These are phyloP conservation scores for Cryptococcus jaspeensis DNA, from an alignment of 1,284 basidiomycete species.

Conservation along the genomic window DNA sequence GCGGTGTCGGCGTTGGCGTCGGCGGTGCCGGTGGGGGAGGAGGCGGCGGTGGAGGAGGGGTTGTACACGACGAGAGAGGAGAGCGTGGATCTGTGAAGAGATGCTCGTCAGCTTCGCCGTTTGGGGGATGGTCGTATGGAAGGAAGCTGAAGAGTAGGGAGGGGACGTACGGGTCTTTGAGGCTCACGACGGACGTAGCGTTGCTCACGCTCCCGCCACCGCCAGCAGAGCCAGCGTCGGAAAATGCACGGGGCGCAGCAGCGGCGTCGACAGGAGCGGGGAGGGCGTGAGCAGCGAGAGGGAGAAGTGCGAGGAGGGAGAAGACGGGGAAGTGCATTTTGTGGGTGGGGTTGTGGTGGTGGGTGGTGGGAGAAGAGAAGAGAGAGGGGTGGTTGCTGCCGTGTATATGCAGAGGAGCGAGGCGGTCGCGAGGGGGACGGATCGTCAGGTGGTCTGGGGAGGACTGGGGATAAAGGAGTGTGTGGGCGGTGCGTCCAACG, in stretches of 20 bases:
- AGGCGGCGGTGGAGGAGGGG: neutral
- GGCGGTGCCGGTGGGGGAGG: neutral
- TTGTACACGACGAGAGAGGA: conserved; percentile 3
- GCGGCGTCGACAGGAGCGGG: neutral
- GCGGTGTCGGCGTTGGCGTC: neutral
- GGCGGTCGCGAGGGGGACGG: too few species aligned
- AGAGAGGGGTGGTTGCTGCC: too few species aligned
- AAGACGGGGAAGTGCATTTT: neutral
- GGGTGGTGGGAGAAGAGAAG: too few species aligned
- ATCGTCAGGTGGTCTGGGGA: too few species aligned
- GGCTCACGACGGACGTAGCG: neutral
- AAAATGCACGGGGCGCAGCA: neutral
- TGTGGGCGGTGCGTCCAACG: too few species aligned
- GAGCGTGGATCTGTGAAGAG: conserved; percentile 2
- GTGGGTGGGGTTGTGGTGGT: too few species aligned
- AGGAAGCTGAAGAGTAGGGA: neutral
- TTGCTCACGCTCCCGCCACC: neutral
- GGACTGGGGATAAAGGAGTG: too few species aligned
- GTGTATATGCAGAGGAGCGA: too few species aligned
- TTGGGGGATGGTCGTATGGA: too few species aligned
- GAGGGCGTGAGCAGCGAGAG: neutral
- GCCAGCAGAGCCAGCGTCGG: neutral
- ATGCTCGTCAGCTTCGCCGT: neutral
- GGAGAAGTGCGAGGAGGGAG: neutral
- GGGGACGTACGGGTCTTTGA: neutral